Evolutionary conservation across 1,139 yeast genomes (phyloP).

Genomic region (Candida tropicalis): DNA sequence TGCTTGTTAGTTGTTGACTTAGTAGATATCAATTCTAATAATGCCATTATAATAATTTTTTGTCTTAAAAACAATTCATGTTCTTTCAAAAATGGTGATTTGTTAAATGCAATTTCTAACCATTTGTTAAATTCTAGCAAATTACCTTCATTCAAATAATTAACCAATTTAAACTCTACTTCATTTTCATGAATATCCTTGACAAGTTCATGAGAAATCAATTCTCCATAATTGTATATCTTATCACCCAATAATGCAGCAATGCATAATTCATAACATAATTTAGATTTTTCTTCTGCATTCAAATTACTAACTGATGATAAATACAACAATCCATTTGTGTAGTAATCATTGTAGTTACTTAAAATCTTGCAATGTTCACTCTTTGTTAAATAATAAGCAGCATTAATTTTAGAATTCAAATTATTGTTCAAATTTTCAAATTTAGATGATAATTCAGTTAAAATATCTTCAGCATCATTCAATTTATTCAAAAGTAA

Average conservation of each 20-base stretch:
- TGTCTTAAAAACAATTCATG: slow-evolving; percentile 76
- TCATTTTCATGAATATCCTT: slow-evolving; percentile 39
- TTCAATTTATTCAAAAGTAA: slow-evolving; percentile 58
- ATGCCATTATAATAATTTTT: slow-evolving; percentile 89
- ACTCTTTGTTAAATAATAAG: slow-evolving; percentile 80
- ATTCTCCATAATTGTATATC: slow-evolving; percentile 94
- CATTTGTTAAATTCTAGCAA: slow-evolving; percentile 60
- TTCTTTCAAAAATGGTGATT: slow-evolving; percentile 61
- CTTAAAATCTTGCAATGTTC: slow-evolving; percentile 73
- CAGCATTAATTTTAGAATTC: slow-evolving; percentile 75
- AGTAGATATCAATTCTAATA: slow-evolving; percentile 83
- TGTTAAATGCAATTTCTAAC: slow-evolving; percentile 36
- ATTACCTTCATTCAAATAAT: slow-evolving; percentile 78
- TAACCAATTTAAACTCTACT: slow-evolving; percentile 52
- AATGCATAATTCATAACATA: slow-evolving; percentile 81
- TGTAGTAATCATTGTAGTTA: slow-evolving; percentile 81
- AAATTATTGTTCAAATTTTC: slow-evolving; percentile 56
- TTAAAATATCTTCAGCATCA: slow-evolving; percentile 72
- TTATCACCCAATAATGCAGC: slow-evolving; percentile 91
- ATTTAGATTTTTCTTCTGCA: slow-evolving; percentile 33
- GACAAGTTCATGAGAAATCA: slow-evolving; percentile 86
- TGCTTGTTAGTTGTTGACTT: slow-evolving; percentile 76
- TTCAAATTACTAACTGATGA: slow-evolving; percentile 46
- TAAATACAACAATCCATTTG: slow-evolving; percentile 57
- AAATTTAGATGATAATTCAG: slow-evolving; percentile 57